Evolutionary conservation across 495 filamentous ascomycete genomes (phyloP).

Genomic region (Xylaria cubensis): DNA sequence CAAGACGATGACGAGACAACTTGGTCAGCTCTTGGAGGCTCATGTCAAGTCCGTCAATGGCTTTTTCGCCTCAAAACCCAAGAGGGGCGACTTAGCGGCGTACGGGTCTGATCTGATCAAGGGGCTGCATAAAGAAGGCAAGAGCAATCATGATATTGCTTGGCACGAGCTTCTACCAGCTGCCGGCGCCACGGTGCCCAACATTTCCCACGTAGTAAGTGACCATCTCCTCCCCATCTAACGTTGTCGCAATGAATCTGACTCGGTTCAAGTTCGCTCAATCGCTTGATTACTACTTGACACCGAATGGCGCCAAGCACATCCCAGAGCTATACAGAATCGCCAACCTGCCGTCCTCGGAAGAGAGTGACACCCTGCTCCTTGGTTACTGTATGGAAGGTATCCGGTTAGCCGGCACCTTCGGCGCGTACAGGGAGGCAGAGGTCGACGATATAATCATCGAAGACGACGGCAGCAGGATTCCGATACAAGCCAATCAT

Average conservation of each 20-base stretch:
- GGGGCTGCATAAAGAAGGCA: constrained; percentile 68
- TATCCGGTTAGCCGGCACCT: constrained; percentile 53
- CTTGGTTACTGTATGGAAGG: constrained; percentile 62
- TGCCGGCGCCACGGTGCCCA: constrained; percentile 61
- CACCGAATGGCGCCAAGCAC: constrained; percentile 58
- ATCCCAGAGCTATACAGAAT: constrained; percentile 64
- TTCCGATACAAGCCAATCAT: constrained; percentile 48
- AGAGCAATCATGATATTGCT: constrained; percentile 70
- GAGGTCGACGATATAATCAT: constrained; percentile 53
- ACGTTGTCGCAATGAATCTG: neutral
- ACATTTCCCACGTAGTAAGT: constrained; percentile 68
- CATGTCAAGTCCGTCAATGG: constrained; percentile 67
- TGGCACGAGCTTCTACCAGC: constrained; percentile 71
- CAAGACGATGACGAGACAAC: constrained; percentile 63
- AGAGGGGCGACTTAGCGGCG: constrained; percentile 62
- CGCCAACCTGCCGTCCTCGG: constrained; percentile 44
- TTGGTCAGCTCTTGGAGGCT: constrained; percentile 45
- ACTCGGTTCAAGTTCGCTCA: constrained; percentile 63
- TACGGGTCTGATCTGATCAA: constrained; percentile 77
- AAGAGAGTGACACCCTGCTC: constrained; percentile 47
- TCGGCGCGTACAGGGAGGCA: constrained; percentile 60
- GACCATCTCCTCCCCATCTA: neutral
- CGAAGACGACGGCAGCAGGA: constrained; percentile 57
- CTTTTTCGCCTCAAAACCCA: constrained; percentile 50
- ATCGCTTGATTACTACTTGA: constrained; percentile 80